Conservation (phyloP, 2,329 filamentous ascomycete genomes). For the Alternaria ventricosa region DNA sequence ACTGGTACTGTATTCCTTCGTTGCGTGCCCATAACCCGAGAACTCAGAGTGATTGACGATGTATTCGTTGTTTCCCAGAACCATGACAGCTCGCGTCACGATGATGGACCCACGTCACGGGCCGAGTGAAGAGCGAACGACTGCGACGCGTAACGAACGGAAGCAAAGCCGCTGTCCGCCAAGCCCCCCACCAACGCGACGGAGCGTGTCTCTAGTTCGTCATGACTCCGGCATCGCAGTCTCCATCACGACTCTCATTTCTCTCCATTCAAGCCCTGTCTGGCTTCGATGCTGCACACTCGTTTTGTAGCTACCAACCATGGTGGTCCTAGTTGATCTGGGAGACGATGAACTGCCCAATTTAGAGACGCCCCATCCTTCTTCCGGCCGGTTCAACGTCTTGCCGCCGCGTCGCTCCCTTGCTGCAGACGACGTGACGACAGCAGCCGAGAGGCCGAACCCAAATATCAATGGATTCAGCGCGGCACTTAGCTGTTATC, state of each 20-base stretch:
- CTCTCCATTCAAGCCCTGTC: constrained; percentile 3
- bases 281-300: constrained; percentile 39
- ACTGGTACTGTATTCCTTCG: not conserved
- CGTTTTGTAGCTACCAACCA: constrained; percentile 30
- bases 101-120: not conserved
- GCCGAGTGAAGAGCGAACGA: not conserved
- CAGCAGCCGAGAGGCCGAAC: constrained; percentile 48
- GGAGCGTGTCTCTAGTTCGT: constrained; percentile 17
- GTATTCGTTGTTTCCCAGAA: not conserved
- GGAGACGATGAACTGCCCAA: constrained; percentile 48
- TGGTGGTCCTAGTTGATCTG: constrained; percentile 55
- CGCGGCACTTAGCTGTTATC: constrained; percentile 70
- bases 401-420: constrained; percentile 41
- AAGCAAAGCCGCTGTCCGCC: constrained; percentile 13
- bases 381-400: constrained; percentile 22
- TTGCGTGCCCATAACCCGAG: not conserved
- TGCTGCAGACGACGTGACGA: constrained; percentile 14
- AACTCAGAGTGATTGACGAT: not conserved
- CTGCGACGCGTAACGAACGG: not conserved
- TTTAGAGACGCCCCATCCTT: constrained; percentile 25
- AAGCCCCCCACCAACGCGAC: constrained; percentile 21
- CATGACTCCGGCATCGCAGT: constrained; percentile 29
- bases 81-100: not conserved
- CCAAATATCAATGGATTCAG: constrained; percentile 67
- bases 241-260: constrained; percentile 4